Conservation (phyloP, 2,329 filamentous ascomycete species). For the Bipolaris zeicola region DNA sequence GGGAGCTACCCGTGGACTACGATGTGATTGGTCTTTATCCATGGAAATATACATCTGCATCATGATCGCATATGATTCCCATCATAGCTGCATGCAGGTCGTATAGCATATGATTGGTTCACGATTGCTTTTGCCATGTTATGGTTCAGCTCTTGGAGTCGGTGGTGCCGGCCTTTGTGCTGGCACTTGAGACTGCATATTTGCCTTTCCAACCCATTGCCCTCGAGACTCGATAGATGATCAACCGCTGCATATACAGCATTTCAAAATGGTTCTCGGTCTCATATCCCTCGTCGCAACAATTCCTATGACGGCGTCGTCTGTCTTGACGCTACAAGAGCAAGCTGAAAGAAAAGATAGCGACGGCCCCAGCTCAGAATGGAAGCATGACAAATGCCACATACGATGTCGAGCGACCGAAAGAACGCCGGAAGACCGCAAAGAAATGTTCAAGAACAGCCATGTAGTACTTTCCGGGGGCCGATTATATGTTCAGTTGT, state of each 20-base stretch:
- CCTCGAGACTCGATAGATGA: neutral
- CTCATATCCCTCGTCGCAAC: slow-evolving; percentile 22
- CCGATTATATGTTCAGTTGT: slow-evolving; percentile 28
- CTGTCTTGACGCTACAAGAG: slow-evolving; percentile 27
- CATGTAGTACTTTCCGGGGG: slow-evolving; percentile 23
- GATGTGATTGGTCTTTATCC: neutral
- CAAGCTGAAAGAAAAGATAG: slow-evolving; percentile 26
- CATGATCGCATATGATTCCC: slow-evolving; percentile 7
- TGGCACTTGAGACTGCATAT: neutral
- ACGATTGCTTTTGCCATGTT: neutral
- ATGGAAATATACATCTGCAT: slow-evolving; percentile 16
- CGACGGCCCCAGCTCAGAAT: slow-evolving; percentile 20
- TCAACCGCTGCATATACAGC: neutral
- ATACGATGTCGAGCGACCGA: slow-evolving; percentile 24
- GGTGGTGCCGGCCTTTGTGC: neutral
- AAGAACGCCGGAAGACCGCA: slow-evolving; percentile 25
- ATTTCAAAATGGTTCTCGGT: slow-evolving; percentile 20
- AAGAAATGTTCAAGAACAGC: slow-evolving; percentile 22
- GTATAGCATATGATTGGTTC: neutral
- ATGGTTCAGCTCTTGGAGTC: neutral
- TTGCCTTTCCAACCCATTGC: neutral
- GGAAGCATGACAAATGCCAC: slow-evolving; percentile 30
- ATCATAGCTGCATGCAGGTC: slow-evolving; percentile 9
- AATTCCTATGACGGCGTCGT: slow-evolving; percentile 27
- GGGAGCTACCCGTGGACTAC: neutral